These are phyloP conservation scores for Terfezia claveryi DNA, from an alignment of 495 filamentous ascomycete species.

Conservation along the genomic window DNA sequence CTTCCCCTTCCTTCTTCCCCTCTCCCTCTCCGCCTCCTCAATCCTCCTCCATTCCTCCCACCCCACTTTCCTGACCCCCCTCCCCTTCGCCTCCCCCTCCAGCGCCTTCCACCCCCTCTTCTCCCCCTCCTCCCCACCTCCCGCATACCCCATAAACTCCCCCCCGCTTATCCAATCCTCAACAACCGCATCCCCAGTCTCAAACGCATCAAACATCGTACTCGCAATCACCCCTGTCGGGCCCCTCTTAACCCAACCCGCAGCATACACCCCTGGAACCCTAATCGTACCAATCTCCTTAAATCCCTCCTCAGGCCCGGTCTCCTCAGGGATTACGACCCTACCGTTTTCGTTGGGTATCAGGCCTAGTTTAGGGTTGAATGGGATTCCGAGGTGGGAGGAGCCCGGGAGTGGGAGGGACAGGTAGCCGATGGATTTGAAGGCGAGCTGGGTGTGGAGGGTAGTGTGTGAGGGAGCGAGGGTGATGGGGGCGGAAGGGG, in stretches of 20 bases:
- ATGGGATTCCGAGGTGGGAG: conserved; percentile 51
- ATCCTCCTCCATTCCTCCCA: conserved; percentile 81
- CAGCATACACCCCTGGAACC: conserved; percentile 71
- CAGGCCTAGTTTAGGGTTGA: conserved; percentile 47
- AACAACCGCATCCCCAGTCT: conserved; percentile 59
- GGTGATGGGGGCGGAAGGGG: conserved; percentile 18
- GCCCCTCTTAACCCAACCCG: conserved; percentile 90
- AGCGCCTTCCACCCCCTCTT: conserved; percentile 2
- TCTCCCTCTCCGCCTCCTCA: conserved; percentile 49
- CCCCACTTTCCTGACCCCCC: conserved; percentile 35
- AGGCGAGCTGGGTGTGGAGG: conserved; percentile 43
- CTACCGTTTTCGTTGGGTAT: conserved; percentile 78
- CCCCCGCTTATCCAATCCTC: conserved; percentile 36
- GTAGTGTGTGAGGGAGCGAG: conserved; percentile 13
- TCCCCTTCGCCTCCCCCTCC: conserved; percentile 29
- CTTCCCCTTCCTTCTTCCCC: conserved; percentile 47
- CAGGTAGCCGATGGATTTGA: conserved; percentile 84
- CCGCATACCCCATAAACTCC: conserved; percentile 12
- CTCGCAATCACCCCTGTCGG: conserved; percentile 90
- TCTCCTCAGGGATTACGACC: conserved; percentile 27
- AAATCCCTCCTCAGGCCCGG: background rate
- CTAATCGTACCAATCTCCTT: conserved; percentile 1
- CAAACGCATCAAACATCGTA: conserved; percentile 89
- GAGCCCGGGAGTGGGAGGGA: conserved; percentile 57
- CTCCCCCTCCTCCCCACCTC: background rate